Base-by-base conservation (phyloP, 139 green algal genomes). In the Haematococcus sp. region DNA sequence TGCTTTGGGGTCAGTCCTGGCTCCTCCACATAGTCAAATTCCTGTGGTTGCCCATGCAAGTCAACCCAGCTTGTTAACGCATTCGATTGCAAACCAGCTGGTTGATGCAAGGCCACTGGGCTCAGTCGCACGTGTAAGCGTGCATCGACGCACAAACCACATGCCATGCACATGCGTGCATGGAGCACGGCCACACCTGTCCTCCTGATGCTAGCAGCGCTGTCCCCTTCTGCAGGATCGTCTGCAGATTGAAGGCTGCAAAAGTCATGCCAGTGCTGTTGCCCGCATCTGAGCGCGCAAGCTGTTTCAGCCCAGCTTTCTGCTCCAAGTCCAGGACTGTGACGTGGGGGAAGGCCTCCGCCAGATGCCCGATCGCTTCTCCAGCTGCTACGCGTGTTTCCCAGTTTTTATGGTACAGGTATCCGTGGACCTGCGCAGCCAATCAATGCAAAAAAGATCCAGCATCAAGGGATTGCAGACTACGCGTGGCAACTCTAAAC, bases 141-240 rank as follows among this genome's bases (percentile, higher is more conserved):
- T n/a, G n/a, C n/a, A n/a, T n/a, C n/a, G n/a, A n/a, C n/a, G n/a
- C n/a, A n/a, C n/a, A n/a, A n/a, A 49, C 11, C 40, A 49, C 11
- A 11, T 11, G 40, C 40, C 40, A 49, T 49, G 40, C 40, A 49
- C 11, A 11, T 7, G 7, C 30, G 9, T 4, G 22, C 11, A 30
- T 46, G 44, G n/a, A n/a, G n/a, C n/a, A n/a, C n/a, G n/a, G n/a
- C n/a, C 74, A 2, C 60, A 93, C 92, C 86, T 95, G 81, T 0
- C 92, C 93, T 0, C 87, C 89, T 25, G 88, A 96, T 7, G 89
- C 88, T 22, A 96, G 76, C 55, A 97, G 79, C 28, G 83, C 86
- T 19, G 83, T 88, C 17, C 93, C 92, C 30, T 87, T 79, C 17
- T 87, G 75, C 55, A 97, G 70, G 4, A 97, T 84, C 2, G 73